Conservation (phyloP, 2,329 filamentous ascomycete genomes). For the Diaporthe sp. region DNA sequence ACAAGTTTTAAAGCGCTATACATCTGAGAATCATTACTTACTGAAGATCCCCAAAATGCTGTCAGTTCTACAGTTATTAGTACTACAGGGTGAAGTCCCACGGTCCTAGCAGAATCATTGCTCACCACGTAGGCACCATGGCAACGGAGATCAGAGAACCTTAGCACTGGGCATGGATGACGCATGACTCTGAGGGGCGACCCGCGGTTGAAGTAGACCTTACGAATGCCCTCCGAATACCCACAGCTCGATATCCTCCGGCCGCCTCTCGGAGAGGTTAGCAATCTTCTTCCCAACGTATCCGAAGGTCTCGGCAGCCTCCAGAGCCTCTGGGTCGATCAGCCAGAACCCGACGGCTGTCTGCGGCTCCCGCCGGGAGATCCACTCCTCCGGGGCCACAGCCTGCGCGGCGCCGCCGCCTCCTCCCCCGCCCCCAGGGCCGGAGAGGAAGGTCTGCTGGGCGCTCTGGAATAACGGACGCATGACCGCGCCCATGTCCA, state of each 20-base stretch:
- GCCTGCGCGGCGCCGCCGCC: no score
- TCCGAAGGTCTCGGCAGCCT: not conserved
- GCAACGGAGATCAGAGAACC: not conserved
- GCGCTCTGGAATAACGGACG: not conserved
- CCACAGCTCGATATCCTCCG: not conserved
- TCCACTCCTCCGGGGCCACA: conserved; percentile 19
- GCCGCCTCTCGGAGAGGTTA: not conserved
- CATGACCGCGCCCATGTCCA: not conserved
- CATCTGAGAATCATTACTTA: no score
- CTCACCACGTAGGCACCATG: not conserved
- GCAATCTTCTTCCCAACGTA: not conserved
- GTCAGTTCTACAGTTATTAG: no score
- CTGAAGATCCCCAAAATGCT: no score
- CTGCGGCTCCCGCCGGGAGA: not conserved
- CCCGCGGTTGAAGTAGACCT: not conserved
- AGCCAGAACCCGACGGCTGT: conserved; percentile 33
- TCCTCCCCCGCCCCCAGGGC: no score
- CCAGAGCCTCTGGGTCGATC: conserved; percentile 12
- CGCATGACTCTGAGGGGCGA: not conserved
- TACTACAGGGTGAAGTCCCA: no score
- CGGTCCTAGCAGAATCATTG: not conserved
- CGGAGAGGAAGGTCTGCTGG: not conserved
- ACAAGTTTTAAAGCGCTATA: no score
- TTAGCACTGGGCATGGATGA: not conserved
- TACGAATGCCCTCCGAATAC: not conserved